Conservation (phyloP, 2,329 filamentous ascomycete species). For the Arthroderma sp. region DNA sequence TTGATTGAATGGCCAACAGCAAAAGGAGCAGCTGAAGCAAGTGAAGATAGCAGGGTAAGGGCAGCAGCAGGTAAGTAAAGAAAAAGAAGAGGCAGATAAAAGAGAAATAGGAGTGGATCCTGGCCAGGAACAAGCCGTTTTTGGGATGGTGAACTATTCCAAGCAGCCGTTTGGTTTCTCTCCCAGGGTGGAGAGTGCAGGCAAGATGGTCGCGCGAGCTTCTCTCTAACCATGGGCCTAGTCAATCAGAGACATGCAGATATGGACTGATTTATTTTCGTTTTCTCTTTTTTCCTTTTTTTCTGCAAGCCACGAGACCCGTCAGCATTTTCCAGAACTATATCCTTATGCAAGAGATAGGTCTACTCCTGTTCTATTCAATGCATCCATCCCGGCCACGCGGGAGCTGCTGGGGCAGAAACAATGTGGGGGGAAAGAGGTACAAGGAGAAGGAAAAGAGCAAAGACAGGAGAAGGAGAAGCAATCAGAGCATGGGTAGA, state of each 20-base stretch:
- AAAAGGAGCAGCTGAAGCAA: too few species aligned
- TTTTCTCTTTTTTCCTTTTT: background rate
- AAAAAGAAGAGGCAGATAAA: background rate
- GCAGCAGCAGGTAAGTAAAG: too few species aligned
- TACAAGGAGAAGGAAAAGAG: too few species aligned
- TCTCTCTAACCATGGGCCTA: background rate
- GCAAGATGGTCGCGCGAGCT: too few species aligned
- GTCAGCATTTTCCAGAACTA: background rate
- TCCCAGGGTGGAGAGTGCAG: background rate
- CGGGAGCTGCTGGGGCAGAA: too few species aligned
- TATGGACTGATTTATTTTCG: background rate
- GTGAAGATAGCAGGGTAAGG: too few species aligned
- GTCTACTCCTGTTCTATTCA: background rate
- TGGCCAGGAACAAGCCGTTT: constrained; percentile 4
- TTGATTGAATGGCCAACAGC: too few species aligned
- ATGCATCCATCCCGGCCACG: too few species aligned
- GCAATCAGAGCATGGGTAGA: too few species aligned
- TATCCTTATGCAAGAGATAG: too few species aligned
- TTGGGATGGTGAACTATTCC: constrained; percentile 9
- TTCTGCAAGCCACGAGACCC: background rate
- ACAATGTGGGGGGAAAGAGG: background rate
- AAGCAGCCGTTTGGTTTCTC: constrained; percentile 7
- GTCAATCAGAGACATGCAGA: constrained; percentile 9
- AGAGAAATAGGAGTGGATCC: background rate
- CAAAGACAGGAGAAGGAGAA: too few species aligned